Conservation (phyloP, 192 early-diverging fungal genomes). For the Phlyctochytrium bullatum region DNA sequence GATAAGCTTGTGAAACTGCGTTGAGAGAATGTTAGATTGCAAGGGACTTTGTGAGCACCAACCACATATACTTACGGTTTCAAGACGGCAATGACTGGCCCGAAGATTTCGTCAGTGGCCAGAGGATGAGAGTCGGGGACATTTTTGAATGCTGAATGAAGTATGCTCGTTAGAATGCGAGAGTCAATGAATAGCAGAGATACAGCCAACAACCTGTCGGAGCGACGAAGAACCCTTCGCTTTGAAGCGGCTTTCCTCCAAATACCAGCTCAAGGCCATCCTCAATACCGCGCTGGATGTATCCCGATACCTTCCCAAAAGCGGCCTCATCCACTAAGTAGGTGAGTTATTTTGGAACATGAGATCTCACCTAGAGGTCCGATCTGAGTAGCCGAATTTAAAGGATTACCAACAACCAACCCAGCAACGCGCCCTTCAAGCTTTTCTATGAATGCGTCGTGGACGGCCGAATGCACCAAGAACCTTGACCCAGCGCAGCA, state of each 20-base stretch:
- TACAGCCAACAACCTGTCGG: neutral
- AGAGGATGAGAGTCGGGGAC: conserved; percentile 64
- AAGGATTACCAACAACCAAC: conserved; percentile 13
- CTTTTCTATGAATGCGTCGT: conserved; percentile 3
- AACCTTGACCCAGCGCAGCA: conserved; percentile 16
- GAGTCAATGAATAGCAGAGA: too few species aligned
- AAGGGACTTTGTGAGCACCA: too few species aligned
- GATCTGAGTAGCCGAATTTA: conserved; percentile 2
- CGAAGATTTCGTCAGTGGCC: conserved; percentile 60
- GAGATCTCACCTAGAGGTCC: conserved; percentile 1
- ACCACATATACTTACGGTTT: conserved; percentile 7
- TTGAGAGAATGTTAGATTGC: too few species aligned
- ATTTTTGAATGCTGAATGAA: conserved; percentile 70
- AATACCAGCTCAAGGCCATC: neutral
- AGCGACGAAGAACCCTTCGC: neutral
- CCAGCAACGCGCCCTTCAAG: neutral
- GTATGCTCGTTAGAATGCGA: conserved; percentile 43
- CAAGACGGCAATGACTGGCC: conserved; percentile 15
- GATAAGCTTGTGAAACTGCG: conserved; percentile 2
- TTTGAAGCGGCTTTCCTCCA: conserved; percentile 35
- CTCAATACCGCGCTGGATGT: neutral
- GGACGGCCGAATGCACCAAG: conserved; percentile 4
- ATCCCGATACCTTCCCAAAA: neutral
- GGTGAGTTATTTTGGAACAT: neutral
- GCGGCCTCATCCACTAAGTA: neutral